Base-by-base conservation (phyloP, 306 rosid genomes). In the Betula pendula region DNA sequence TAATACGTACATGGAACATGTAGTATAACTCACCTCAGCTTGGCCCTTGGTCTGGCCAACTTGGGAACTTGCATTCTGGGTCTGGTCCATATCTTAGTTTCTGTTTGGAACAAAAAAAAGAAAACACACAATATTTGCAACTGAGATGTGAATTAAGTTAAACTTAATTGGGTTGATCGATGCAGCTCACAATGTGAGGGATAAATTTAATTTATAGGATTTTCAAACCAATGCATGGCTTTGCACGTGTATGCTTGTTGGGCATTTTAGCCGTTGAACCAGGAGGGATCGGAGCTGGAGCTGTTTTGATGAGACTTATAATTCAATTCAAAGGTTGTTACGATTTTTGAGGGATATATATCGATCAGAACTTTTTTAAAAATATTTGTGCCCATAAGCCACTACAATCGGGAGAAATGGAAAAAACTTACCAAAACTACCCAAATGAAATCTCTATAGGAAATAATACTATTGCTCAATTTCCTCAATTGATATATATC, bases 21-120 rank as follows among this genome's bases (percentile, higher is more conserved):
- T 14, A 3, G 10, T 31, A 48, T 58, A 43, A 58, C 77, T 53
- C 78, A 79, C 86, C 75, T 81, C 76, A 63, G 82, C 80, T 76
- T 88, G 87, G 70, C 89, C 89, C 27, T 43, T 59, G 71, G 80
- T 83, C 76, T 83, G 84, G 56, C 88, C 89, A 14, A 87, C 88
- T 80, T 89, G 85, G 0, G 58, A 27, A 74, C 79, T 77, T 4
- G 47, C 3, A 10, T 71, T 72, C 20, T 89, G 78, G 38, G 83
- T 73, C 53, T 68, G 75, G 55, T 89, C 31, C 90, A 84, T 86
- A 82, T 86, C 33, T 45, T 22, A 2, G 69, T 68, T 79, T 72
- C 43, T 53, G 9, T 67, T 7, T 9, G 5, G 44, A n/a, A n/a
- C n/a, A n/a, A n/a, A n/a, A n/a, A n/a, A n/a, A n/a, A n/a, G n/a